Evolutionary conservation across 2,329 filamentous ascomycete genomes (phyloP), one percentile per base, ranked within the genome.

Genomic region (Curvularia eragrostidis): DNA sequence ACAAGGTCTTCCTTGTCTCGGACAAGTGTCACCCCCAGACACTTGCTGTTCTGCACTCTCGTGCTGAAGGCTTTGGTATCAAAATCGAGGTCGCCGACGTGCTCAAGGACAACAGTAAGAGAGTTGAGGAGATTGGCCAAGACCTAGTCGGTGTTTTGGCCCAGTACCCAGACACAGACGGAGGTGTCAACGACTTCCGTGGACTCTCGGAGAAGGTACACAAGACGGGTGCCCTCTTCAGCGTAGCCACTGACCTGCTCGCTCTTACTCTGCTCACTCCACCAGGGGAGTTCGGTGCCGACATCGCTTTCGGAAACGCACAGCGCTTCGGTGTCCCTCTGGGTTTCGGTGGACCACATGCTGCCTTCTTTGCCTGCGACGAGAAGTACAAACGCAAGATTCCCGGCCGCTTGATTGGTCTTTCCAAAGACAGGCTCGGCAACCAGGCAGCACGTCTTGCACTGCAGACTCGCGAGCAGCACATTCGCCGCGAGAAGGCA

Each of bases 331-430:
- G 94, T 76, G 91, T 98, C 12, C 93, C 94, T 2, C 87, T 97
- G 73, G 94, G 94, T 48, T 96, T 89, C 68, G 94, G 94, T 70
- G 94, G 94, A 19, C 94, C 94, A n/a, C 94, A 97, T 72, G 94
- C 94, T 24, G 94, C 93, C 18, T 98, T 98, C 85, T 97, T 98
- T 75, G 91, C 94, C 19, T 93, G 93, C 53, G 87, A 87, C 53
- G 93, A 97, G 48, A 91, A 94, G 78, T 88, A 94, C 80, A 97
- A 97, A 86, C 86, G 94, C 59, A 96, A 96, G 80, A 94, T 97
- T 63, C 94, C 94, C 4, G 94, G 93, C 42, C 90, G 94, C 66
- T 81, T 97, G 28, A 90, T 98, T 61, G 94, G 94, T 66, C 84
- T 97, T 3, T 97, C 94, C 49, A 96, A 96, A 78, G 94, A 98